Conservation (phyloP, 352 stramenopile genomes). For the Halophytophthora polymorphica region DNA sequence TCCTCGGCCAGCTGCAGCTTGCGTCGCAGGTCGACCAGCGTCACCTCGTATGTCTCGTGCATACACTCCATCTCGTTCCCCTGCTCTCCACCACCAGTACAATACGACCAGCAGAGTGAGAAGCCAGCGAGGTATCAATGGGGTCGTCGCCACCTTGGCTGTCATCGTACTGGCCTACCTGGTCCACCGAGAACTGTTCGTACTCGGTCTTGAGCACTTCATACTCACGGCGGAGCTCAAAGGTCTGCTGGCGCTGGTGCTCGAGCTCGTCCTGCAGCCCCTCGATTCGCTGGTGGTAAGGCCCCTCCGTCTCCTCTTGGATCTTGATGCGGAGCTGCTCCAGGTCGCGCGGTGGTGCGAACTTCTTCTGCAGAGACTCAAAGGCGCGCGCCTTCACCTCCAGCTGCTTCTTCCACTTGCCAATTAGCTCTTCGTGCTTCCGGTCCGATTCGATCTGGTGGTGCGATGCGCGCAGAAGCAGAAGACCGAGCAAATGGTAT, state of each 20-base stretch:
- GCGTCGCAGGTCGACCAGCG: conserved; percentile 48
- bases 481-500: no score
- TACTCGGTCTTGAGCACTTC: conserved; percentile 85
- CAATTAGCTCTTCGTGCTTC: conserved; percentile 78
- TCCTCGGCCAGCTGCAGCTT: conserved; percentile 51
- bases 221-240: conserved; percentile 65
- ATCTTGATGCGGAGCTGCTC: conserved; percentile 82
- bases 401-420: conserved; percentile 83
- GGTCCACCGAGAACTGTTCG: conserved; percentile 77
- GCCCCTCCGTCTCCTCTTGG: conserved; percentile 77
- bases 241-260: conserved; percentile 61
- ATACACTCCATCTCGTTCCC: conserved; percentile 73
- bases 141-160: neutral
- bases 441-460: conserved; percentile 71
- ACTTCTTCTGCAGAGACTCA: conserved; percentile 79
- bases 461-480: neutral
- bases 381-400: conserved; percentile 81
- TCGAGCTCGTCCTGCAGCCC: conserved; percentile 69
- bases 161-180: conserved; percentile 22
- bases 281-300: conserved; percentile 64
- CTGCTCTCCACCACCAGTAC: conserved; percentile 10
- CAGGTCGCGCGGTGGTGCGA: conserved; percentile 75
- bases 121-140: neutral
- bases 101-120: neutral
- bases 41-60: conserved; percentile 65